Percentiles rank a stretch among this genome's conserved stretches.
These are phyloP conservation scores for Aspergillus heteromorphus DNA, from an alignment of 495 filamentous ascomycete species.

Conservation along the genomic window DNA sequence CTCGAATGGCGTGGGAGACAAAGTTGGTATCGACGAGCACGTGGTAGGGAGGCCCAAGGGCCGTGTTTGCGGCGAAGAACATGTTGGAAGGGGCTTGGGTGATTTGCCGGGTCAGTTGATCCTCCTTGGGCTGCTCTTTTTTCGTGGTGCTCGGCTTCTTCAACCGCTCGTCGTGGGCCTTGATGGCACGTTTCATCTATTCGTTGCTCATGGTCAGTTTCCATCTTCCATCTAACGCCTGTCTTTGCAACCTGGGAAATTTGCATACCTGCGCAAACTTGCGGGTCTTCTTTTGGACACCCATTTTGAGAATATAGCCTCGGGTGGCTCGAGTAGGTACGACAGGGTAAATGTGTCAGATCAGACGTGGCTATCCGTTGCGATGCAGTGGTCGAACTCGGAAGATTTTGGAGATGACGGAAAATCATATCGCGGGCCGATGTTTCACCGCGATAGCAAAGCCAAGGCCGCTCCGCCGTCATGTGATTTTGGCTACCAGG, in stretches of 20 bases:
- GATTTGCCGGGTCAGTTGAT: conserved; percentile 35
- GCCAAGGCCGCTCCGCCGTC: background rate
- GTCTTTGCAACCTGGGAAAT: background rate
- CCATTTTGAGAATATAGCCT: conserved; percentile 46
- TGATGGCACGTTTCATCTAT: conserved; percentile 58
- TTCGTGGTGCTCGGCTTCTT: conserved; percentile 41
- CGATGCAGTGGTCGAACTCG: background rate
- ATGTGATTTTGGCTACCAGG: background rate
- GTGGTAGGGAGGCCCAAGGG: conserved; percentile 82
- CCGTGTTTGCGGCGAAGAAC: conserved; percentile 94
- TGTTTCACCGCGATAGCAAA: background rate
- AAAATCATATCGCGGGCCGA: conserved; percentile 1
- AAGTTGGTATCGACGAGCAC: conserved; percentile 89
- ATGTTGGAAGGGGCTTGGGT: conserved; percentile 77
- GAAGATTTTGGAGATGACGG: conserved; percentile 4
- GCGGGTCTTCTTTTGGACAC: conserved; percentile 57
- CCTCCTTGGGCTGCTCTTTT: conserved; percentile 38
- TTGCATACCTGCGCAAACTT: conserved; percentile 50
- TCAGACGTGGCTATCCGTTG: background rate
- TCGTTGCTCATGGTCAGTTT: background rate
- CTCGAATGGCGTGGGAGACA: conserved; percentile 81
- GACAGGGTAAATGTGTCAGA: background rate
- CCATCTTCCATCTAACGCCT: too few relatives aligned
- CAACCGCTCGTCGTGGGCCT: conserved; percentile 55
- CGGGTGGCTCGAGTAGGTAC: background rate